phyloP scores from a whole-genome alignment of 139 green algal genomes.

The Raphidocelis subcapitata region DNA sequence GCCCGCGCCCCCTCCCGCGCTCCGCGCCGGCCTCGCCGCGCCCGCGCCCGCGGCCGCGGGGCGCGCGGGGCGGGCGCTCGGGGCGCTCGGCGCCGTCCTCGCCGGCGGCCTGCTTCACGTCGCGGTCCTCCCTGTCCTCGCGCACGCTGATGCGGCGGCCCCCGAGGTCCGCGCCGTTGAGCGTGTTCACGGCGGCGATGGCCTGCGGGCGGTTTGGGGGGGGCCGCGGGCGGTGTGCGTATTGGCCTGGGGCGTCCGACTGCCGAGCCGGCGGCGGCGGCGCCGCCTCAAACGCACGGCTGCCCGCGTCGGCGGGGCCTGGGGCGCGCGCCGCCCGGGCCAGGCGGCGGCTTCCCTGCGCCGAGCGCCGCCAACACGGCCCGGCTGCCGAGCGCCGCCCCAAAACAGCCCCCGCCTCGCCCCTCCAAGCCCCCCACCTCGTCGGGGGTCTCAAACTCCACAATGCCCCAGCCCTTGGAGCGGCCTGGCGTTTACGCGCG shows the following conservation, averaged over 20 bases:
- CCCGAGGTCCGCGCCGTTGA: slow-evolving; percentile 82
- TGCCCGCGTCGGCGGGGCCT: too few species aligned
- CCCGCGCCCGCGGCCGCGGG: slow-evolving; percentile 17
- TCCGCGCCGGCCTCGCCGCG: not conserved
- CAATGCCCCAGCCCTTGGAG: slow-evolving; percentile 93
- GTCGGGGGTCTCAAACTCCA: slow-evolving; percentile 87
- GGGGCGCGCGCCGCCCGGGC: too few species aligned
- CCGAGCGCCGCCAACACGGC: too few species aligned
- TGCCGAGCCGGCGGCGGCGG: too few species aligned
- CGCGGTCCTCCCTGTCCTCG: slow-evolving; percentile 93
- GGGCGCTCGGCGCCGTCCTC: too few species aligned
- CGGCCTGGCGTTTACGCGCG: slow-evolving; percentile 52
- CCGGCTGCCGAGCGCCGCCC: too few species aligned
- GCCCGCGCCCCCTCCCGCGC: slow-evolving; percentile 18
- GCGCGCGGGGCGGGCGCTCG: slow-evolving; percentile 9
- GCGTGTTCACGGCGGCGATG: slow-evolving; percentile 57
- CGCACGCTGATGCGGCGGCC: slow-evolving; percentile 89
- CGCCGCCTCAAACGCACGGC: too few species aligned
- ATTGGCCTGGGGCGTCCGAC: too few species aligned
- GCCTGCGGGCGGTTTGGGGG: not conserved
- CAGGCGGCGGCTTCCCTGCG: too few species aligned
- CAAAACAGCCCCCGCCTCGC: too few species aligned
- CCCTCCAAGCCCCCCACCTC: slow-evolving; percentile 51
- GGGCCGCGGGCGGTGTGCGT: too few species aligned
- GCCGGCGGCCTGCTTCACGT: slow-evolving; percentile 82